Base-by-base conservation (phyloP, 495 filamentous ascomycete species). In the Annulohypoxylon bovei region DNA sequence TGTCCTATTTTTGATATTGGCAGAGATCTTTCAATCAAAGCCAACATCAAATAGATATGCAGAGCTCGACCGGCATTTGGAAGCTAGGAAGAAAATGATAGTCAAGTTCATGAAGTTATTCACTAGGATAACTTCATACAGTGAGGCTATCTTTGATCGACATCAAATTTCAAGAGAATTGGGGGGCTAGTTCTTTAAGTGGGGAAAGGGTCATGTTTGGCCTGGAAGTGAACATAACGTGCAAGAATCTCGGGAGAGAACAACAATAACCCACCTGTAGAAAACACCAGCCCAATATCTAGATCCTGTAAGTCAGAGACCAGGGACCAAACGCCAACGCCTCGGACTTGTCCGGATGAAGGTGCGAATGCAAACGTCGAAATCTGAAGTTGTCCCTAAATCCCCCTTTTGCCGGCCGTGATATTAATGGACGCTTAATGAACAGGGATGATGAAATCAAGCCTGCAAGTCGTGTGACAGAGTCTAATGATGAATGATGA, bases 261-360 rank as follows among this genome's bases (percentile, higher is more conserved):
- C 2, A 25, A 40, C 2, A 25, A 25, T 5, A 56, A 78, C 80
- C 78, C 70, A 78, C 79, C 76, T 73, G 78, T 69, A 72, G 68
- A 70, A 71, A 75, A 70, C 56, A 73, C 66, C 73, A 70, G 65
- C 65, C 66, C 65, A 46, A 70, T 76, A 75, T 76, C 73, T 66
- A 67, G 71, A 76, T 72, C 66, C 64, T 63, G 47, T 64, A 76
- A 72, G 65, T 75, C 63, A 71, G 73, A 76, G 68, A 76, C 66
- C 68, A 71, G 71, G 71, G 65, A 70, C 74, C 55, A 67, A 76
- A 77, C 76, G 68, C 73, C 76, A 67, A 77, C 75, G 75, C 73
- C 75, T 65, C 53, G 57, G 55, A 53, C 30, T 66, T 68, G 64
- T 73, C 60, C 59, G 71, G 70, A 68, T 78, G 70, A 63, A 76